phyloP scores from a whole-genome alignment of 2,329 filamentous ascomycete species.

The Xylariaceae sp. region DNA sequence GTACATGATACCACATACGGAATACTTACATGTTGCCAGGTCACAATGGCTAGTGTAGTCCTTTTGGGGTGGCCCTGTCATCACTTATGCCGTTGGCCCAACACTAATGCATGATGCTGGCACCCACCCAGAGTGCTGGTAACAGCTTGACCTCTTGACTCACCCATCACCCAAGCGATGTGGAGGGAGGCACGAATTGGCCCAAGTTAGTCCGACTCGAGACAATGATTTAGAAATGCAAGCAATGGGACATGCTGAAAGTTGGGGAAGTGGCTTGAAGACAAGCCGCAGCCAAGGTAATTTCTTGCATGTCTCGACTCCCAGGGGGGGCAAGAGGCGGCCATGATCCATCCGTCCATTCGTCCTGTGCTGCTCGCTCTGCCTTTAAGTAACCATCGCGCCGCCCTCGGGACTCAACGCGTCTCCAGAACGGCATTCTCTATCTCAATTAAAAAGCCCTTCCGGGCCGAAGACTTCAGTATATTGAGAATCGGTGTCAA shows the following conservation, averaged over 20 bases:
- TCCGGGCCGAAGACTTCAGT: slow-evolving; percentile 26
- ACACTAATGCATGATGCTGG: slow-evolving; percentile 7
- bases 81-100: slow-evolving; percentile 24
- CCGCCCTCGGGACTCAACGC: slow-evolving; percentile 16
- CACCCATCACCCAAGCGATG: slow-evolving; percentile 18
- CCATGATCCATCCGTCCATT: background rate
- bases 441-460: slow-evolving; percentile 22
- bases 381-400: slow-evolving; percentile 1
- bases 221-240: slow-evolving; percentile 21
- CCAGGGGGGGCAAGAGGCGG: background rate
- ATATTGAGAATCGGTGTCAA: slow-evolving; percentile 29
- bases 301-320: background rate
- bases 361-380: background rate
- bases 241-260: slow-evolving; percentile 22
- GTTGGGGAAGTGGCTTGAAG: slow-evolving; percentile 28
- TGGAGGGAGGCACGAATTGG: slow-evolving; percentile 18
- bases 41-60: background rate
- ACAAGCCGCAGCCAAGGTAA: slow-evolving; percentile 17
- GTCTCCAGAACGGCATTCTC: slow-evolving; percentile 27
- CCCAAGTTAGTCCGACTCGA: slow-evolving; percentile 11
- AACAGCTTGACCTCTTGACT: slow-evolving; percentile 21
- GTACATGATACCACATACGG: background rate
- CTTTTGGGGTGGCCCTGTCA: slow-evolving; percentile 4
- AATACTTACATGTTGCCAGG: background rate
- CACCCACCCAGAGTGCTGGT: slow-evolving; percentile 16